Evolutionary conservation across 2,329 filamentous ascomycete species (phyloP), one percentile per base, ranked within the genome.

Genomic region (Fusarium sp.): DNA sequence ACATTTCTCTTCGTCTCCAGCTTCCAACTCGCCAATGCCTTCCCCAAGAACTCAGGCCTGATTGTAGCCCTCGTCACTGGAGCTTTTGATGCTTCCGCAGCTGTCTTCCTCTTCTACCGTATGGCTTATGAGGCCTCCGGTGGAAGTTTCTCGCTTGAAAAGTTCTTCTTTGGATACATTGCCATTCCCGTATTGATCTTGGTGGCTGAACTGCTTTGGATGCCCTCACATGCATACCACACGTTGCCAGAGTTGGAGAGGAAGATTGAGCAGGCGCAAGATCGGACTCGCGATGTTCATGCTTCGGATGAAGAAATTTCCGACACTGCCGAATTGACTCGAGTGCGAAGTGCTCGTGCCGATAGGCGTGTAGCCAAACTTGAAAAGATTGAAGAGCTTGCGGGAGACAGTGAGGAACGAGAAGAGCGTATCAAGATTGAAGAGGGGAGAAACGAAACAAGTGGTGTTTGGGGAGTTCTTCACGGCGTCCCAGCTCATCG

Each of bases 11-110:
- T 95, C 80, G 93, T 96, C 54, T 91, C 93, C 2, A 93, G 92
- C 5, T 96, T 95, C 81, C 93, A 96, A 79, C 88, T 96, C 47
- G 94, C 93, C 20, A 96, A 96, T 80, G 91, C 93, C 2, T 96
- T 97, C 76, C 93, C 94, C 1, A 88, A 88, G 60, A 88, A 92
- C 76, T 93, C 93, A 2, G 94, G 94, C 1, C 84, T 94, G 8
- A 93, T 96, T 65, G 86, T 97, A 10, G 93, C 94, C 4, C 87
- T 94, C 36, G 84, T 97, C 52, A 96, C 93, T 0, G 94, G 94
- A 2, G 93, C 93, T 2, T 97, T 96, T 80, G 94, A 97, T 80
- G 91, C 93, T 1, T 95, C 93, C 0, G 94, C 92, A 67, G 93
- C 93, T 1, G 82, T 95, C 2, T 95, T 95, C 77, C 86, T 95